These are phyloP conservation scores for Metschnikowia continentalis DNA, from an alignment of 805 yeast genomes.

Conservation along the genomic window DNA sequence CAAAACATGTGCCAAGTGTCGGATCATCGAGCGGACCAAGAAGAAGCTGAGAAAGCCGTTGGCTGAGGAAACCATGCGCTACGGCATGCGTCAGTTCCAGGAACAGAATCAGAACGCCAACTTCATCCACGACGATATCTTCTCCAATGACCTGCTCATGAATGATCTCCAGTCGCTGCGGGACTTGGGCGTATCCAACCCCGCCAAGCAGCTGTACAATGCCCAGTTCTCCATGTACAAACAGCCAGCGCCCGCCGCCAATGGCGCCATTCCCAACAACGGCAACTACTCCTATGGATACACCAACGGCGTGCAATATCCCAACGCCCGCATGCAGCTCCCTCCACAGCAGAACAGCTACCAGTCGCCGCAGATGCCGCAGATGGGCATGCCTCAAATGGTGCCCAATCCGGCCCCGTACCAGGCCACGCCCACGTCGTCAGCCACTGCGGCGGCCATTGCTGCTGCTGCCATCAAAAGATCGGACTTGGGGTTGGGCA, in stretches of 20 bases:
- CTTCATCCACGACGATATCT: conserved; percentile 30
- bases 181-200: conserved; percentile 12
- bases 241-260: conserved; percentile 5
- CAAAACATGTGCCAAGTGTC: conserved; percentile 56
- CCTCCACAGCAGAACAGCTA: conserved; percentile 9
- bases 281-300: conserved; percentile 10
- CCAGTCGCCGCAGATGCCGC: conserved; percentile 9
- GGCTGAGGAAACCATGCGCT: conserved; percentile 44
- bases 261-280: conserved; percentile 1
- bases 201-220: conserved; percentile 13
- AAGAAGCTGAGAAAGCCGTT: conserved; percentile 43
- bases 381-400: not conserved
- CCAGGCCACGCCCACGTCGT: conserved; percentile 5
- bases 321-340: conserved; percentile 4
- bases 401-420: not conserved
- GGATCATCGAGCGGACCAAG: conserved; percentile 48
- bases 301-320: conserved; percentile 1
- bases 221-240: conserved; percentile 13
- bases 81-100: conserved; percentile 43
- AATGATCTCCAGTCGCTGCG: conserved; percentile 12
- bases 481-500: conserved; percentile 10
- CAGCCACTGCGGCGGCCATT: conserved; percentile 17
- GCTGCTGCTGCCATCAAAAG: conserved; percentile 18
- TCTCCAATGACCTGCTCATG: conserved; percentile 22
- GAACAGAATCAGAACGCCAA: conserved; percentile 33